Conservation (phyloP, 176 grass and related monocot genomes). For the Secale cereale region DNA sequence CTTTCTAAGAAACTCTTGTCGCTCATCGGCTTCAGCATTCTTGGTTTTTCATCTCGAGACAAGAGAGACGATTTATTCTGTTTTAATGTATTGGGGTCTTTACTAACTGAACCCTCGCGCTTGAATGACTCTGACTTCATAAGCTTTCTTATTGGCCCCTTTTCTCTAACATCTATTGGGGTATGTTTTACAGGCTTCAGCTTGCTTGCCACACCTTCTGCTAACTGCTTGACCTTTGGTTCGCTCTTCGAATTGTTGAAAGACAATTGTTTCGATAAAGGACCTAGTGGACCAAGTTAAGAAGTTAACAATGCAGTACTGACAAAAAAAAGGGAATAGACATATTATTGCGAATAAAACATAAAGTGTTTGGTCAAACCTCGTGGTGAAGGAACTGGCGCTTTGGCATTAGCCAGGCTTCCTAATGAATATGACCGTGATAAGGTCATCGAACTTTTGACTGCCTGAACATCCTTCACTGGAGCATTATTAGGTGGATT, state of each 20-base stretch:
- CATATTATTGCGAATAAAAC: conserved; percentile 3
- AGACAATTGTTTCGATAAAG: conserved; percentile 77
- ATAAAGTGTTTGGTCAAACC: conserved; percentile 43
- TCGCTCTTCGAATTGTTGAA: conserved; percentile 51
- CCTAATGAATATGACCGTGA: conserved; percentile 60
- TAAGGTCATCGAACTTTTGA: conserved; percentile 45
- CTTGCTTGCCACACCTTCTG: conserved; percentile 45
- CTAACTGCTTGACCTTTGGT: conserved; percentile 74
- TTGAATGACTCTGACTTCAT: conserved; percentile 61
- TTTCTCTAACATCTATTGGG: conserved; percentile 42
- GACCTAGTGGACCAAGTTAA: conserved; percentile 41
- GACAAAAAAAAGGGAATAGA: conserved; percentile 13
- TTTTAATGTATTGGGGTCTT: conserved; percentile 36
- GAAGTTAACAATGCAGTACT: conserved; percentile 27
- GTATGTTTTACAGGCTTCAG: conserved; percentile 46
- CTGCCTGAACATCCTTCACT: conserved; percentile 25
- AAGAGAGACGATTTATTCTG: conserved; percentile 44
- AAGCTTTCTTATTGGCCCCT: conserved; percentile 40
- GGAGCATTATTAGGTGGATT: conserved; percentile 33
- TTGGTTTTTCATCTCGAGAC: conserved; percentile 50
- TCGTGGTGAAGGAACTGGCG: conserved; percentile 58
- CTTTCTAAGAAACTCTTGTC: conserved; percentile 58
- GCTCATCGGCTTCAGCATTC: conserved; percentile 40
- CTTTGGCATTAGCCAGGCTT: conserved; percentile 49
- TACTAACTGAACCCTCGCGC: conserved; percentile 33